Evolutionary conservation across 2,329 filamentous ascomycete species (phyloP), one percentile per base, ranked within the genome.

Genomic region (Delphinella strobiligena): DNA sequence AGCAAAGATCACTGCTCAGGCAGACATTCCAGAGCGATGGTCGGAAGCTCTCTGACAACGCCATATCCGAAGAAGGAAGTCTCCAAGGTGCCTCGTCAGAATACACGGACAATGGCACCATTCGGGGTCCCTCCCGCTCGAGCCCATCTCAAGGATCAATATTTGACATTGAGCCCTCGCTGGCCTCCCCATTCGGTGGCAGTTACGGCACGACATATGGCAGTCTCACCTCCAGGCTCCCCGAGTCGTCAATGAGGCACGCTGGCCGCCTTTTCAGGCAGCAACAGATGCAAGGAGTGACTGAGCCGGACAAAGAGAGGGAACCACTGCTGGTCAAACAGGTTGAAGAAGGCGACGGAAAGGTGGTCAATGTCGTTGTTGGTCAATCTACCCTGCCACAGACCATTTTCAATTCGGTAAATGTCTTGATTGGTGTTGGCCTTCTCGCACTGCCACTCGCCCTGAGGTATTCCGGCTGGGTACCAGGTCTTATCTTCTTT

Each of bases 381-480:
- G 89, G 89, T 30, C 87, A 93, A 63, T 93, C 86, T n/a, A 98
- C 89, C 1, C 69, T 96, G 12, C 87, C 87, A 0, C 89, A 96
- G 64, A 96, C 89, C 5, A 74, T 95, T 46, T 93, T 96, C 69
- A 98, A 98, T 62, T 93, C 86, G 3, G 89, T 89, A 56, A 94
- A 94, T 49, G 85, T 93, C 37, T 66, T 95, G 43, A 89, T 95
- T 45, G 88, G 88, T 12, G 80, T 98, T 19, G 89, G 89, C 1
- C 66, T 98, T 19, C 70, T 98, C 37, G 93, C 85, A 59, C 67
- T 98, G 39, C 91, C 89, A 4, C 72, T 96, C 54, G 89, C 84
- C 4, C 68, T 96, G 52, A 85, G 80, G 52, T 87, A 93, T 58
- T 79, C 84, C 10, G 89, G 87, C 36, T 94, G 88, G 88, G 61